These are phyloP conservation scores for Termitomyces sp. DNA, from an alignment of 768 basidiomycete species.

Conservation along the genomic window DNA sequence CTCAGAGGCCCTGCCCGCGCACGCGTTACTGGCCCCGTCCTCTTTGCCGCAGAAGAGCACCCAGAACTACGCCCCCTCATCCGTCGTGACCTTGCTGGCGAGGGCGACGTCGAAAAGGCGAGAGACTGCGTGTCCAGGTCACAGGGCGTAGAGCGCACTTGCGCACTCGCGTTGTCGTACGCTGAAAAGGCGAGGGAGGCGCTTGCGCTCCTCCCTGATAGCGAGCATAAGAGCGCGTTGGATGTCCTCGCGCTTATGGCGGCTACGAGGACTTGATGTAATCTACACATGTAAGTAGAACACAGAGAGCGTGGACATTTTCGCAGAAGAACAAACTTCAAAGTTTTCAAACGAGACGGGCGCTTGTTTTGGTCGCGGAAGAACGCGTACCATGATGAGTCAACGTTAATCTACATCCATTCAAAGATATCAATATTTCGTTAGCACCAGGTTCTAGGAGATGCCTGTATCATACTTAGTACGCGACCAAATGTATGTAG, in stretches of 20 bases:
- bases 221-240: conserved; percentile 74
- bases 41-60: conserved; percentile 86
- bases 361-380: too few species aligned
- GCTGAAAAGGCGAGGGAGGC: conserved; percentile 73
- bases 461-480: too few species aligned
- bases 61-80: conserved; percentile 75
- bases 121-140: conserved; percentile 63
- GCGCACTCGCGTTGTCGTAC: conserved; percentile 68
- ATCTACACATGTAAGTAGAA: too few species aligned
- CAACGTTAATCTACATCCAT: too few species aligned
- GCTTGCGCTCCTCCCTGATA: conserved; percentile 69
- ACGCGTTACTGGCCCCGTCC: conserved; percentile 70
- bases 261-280: conserved; percentile 39
- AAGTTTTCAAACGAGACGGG: too few species aligned
- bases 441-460: too few species aligned
- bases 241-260: conserved; percentile 66
- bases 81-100: conserved; percentile 64
- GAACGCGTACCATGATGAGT: too few species aligned
- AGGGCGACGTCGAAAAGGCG: conserved; percentile 70
- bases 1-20: conserved; percentile 30
- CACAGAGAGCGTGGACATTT: too few species aligned
- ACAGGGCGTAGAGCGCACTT: conserved; percentile 75
- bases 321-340: too few species aligned
- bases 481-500: too few species aligned
- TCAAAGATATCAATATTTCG: too few species aligned